These are phyloP conservation scores for Talaromyces sp. DNA, from an alignment of 2,329 filamentous ascomycete species.

Conservation along the genomic window DNA sequence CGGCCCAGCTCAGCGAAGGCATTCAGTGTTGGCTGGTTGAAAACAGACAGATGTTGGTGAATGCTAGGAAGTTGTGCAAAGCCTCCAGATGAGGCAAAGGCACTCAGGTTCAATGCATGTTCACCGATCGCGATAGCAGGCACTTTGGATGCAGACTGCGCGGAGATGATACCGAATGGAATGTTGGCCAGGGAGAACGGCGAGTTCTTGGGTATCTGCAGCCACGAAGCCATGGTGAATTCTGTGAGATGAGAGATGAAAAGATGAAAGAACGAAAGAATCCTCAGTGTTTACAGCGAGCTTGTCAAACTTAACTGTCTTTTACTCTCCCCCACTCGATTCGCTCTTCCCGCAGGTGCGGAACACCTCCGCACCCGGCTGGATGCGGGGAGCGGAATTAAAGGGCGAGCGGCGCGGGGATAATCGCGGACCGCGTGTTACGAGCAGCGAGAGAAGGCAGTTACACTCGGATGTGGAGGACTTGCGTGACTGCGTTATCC, in stretches of 20 bases:
- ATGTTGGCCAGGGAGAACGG: slow-evolving; percentile 80
- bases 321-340: slow-evolving; percentile 7
- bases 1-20: slow-evolving; percentile 73
- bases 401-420: slow-evolving; percentile 10
- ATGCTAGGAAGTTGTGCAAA: slow-evolving; percentile 62
- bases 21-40: slow-evolving; percentile 68
- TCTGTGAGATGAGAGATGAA: background rate
- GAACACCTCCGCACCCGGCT: slow-evolving; percentile 23
- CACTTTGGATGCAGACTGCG: slow-evolving; percentile 58
- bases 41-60: slow-evolving; percentile 62
- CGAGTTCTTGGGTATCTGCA: slow-evolving; percentile 61
- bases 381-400: slow-evolving; percentile 21
- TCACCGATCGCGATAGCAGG: slow-evolving; percentile 74
- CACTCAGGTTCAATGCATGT: slow-evolving; percentile 69
- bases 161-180: slow-evolving; percentile 78
- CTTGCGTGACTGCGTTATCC: background rate
- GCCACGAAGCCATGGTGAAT: slow-evolving; percentile 56
- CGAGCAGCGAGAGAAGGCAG: slow-evolving; percentile 2
- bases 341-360: slow-evolving; percentile 13
- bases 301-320: slow-evolving; percentile 1
- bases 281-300: background rate
- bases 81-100: slow-evolving; percentile 61
- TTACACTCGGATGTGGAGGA: too few relatives aligned
- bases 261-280: slow-evolving; percentile 7
- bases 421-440: slow-evolving; percentile 8